Evolutionary conservation across 768 basidiomycete species (phyloP), one percentile per base, ranked within the genome.

Genomic region (Lenzites betulinus): DNA sequence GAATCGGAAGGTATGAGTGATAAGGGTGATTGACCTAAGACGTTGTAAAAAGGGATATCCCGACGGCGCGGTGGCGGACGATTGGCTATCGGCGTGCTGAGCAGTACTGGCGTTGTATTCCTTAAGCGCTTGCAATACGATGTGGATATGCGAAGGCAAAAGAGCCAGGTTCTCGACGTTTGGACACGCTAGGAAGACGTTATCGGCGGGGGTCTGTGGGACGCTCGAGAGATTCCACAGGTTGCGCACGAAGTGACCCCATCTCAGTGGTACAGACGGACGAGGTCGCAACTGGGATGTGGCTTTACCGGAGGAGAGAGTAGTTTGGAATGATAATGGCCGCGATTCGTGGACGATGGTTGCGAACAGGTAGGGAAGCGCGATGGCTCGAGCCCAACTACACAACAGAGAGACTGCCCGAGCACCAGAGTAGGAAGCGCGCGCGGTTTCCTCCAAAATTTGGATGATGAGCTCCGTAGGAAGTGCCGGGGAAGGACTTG

Each of bases 141-240:
- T n/a, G 20, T 66, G 66, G 25, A 70, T 58, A 5, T 66, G 62
- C 22, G 60, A 47, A 23, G 67, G 59, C 7, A 56, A 50, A 16
- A 68, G 38, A 2, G 69, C 69, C 18, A 70, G 33, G 49, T 65
- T 59, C 42, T 70, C 65, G 43, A 70, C 49, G 23, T 65, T 58
- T 16, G 63, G 66, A 39, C 63, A 68, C 4, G 58, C 43, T 9
- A 36, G 56, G 48, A 70, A 62, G 22, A 70, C 16, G 26, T 63
- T 58, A 16, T 64, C 62, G 51, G 67, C 66, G 20, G 51, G 54
- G 1, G 64, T 56, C 1, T 65, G 58, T 3, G 57, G 15, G 23
- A 67, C 53, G 30, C 64, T 63, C 41, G 59, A 51, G 51, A 59
- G 65, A 47, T 70, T 55, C 69, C 69, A 70, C 4, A 70, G 64